phyloP scores from a whole-genome alignment of 2,329 filamentous ascomycete genomes.

The Cytospora schulzeri region DNA sequence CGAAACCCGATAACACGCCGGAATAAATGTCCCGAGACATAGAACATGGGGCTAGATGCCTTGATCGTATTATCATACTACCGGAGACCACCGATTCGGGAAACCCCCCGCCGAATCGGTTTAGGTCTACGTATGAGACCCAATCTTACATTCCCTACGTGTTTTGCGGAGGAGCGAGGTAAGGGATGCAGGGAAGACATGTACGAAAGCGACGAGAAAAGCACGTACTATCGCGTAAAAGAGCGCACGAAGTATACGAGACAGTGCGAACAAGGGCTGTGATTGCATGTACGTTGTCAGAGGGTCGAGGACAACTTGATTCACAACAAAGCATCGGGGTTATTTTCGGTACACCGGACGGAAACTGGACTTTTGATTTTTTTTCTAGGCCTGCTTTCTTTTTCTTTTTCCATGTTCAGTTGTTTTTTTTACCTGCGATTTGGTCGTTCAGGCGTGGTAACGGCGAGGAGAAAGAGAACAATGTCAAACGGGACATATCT shows the following conservation, averaged over 20 bases:
- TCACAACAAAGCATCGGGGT: slow-evolving; percentile 17
- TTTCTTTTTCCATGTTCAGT: not conserved
- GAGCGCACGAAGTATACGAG: slow-evolving; percentile 10
- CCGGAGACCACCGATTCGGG: not conserved
- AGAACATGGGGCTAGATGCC: not conserved
- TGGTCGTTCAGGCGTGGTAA: slow-evolving; percentile 24
- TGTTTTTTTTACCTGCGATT: not conserved
- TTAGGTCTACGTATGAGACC: not conserved
- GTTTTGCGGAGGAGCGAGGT: not conserved
- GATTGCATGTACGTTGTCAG: slow-evolving; percentile 18
- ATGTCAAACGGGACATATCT: slow-evolving; percentile 10
- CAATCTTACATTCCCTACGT: slow-evolving; percentile 2
- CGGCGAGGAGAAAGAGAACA: slow-evolving; percentile 19
- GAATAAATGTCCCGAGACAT: not conserved
- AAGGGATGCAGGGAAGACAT: not conserved
- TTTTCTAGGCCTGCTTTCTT: not conserved
- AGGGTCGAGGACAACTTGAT: slow-evolving; percentile 9
- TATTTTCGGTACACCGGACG: slow-evolving; percentile 17
- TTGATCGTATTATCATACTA: not conserved
- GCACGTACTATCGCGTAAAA: not conserved
- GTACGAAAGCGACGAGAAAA: slow-evolving; percentile 17
- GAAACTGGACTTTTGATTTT: slow-evolving; percentile 22
- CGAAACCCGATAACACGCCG: not conserved
- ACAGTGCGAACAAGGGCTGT: slow-evolving; percentile 6
- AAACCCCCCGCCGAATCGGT: not conserved